Base-by-base conservation (phyloP, 139 green algal species). In the Chlamydomonas sphaeroides region DNA sequence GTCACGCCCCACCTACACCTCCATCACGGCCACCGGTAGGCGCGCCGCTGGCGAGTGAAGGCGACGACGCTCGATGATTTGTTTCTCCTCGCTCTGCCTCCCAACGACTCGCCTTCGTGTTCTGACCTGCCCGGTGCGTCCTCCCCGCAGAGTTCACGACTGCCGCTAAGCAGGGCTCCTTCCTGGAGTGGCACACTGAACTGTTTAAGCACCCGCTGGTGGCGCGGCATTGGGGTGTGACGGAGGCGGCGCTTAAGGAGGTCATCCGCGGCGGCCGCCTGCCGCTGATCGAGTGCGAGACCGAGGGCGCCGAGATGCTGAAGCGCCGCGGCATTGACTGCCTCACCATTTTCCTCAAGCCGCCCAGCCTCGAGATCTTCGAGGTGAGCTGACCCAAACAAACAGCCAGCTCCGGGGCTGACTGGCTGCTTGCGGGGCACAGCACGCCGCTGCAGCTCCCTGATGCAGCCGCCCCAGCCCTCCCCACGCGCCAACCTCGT, bases 271-370 rank as follows among this genome's bases (percentile, higher is more conserved):
- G 42, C n/a, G 90, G 90, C 71, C 88, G 87, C 61, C 88, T 95
- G 49, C 90, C 92, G 49, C 65, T 95, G 78, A 49, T 95, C 30
- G 89, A 92, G 61, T 67, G 88, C 45, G 90, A 95, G 78, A 84
- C 76, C n/a, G 89, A 92, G 33, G 85, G 86, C 0, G 84, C 84
- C 0, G 81, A 86, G 68, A 66, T 78, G 36, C 62, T 92, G 26
- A 92, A 87, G 73, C 61, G 53, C 36, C 88, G 84, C n/a, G 84
- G 81, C 32, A 59, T 90, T 18, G 92, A 96, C 77, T 94, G 85
- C 82, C 89, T 95, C 18, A 79, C 81, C 49, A 89, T 95, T 21
- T 96, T 95, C 85, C 80, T 96, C 3, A 78, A 72, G 30, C 93
- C 93, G 32, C 78, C 85, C 6, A 87, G 62, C 28, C 3, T 89